Evolutionary conservation across 1,139 yeast genomes (phyloP).

Genomic region (Spencermartinsiella ligniputridi): DNA sequence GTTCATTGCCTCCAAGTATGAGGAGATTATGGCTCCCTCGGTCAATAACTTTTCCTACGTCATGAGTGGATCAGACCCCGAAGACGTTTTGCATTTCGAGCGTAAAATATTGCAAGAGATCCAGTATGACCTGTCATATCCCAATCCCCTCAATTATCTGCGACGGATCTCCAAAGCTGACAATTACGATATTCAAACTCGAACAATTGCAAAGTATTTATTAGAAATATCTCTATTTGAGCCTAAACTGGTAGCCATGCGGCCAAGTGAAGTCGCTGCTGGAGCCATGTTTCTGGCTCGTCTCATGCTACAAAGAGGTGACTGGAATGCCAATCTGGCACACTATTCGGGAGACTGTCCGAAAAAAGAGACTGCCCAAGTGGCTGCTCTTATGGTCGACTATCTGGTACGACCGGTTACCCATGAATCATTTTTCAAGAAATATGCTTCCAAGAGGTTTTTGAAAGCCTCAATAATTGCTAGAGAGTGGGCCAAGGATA

Average conservation of each 20-base stretch:
- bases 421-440: conserved; percentile 91
- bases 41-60: conserved; percentile 84
- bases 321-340: conserved; percentile 66
- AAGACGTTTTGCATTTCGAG: conserved; percentile 84
- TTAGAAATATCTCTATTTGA: conserved; percentile 80
- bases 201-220: conserved; percentile 87
- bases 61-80: conserved; percentile 79
- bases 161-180: conserved; percentile 94
- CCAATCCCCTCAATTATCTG: conserved; percentile 91
- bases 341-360: conserved; percentile 93
- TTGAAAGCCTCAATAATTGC: conserved; percentile 88
- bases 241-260: conserved; percentile 69
- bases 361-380: conserved; percentile 63
- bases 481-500: conserved; percentile 82
- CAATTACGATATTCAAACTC: conserved; percentile 85
- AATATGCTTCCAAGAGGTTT: conserved; percentile 85
- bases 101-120: conserved; percentile 72
- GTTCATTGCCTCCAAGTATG: conserved; percentile 92
- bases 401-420: conserved; percentile 74
- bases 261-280: conserved; percentile 84
- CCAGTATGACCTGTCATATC: conserved; percentile 77
- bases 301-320: conserved; percentile 65
- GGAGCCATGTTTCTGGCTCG: conserved; percentile 89
- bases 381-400: conserved; percentile 69
- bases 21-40: conserved; percentile 89